Evolutionary conservation across 73 alveolate genomes (phyloP), one percentile per base, ranked within the genome.

Genomic region (Loxodes magnus): DNA sequence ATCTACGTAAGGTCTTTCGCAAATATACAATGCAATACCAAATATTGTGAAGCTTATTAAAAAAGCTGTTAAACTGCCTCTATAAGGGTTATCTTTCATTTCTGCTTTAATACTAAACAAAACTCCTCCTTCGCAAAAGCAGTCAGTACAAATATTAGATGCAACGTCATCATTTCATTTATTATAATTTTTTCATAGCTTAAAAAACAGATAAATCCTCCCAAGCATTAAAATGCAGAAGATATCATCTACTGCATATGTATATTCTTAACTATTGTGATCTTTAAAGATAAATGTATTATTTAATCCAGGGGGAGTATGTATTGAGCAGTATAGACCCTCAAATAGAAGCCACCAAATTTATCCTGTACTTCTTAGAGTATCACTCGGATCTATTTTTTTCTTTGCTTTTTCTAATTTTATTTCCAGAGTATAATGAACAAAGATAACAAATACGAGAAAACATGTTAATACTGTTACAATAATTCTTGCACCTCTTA

Each of bases 101-200:
- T 64, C 83, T 19, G 91, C 79, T 49, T 79, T 78, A 27, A 74
- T 70, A 6, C 92, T 75, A 56, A 84, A 84, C 37, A 68, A 56
- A 35, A 80, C 54, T 23, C 89, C 86, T 15, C 87, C 83, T 30
- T 71, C 46, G 33, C 86, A 73, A 37, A 69, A 73, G 42, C 90
- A 70, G 58, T 78, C 93, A 35, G 65, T 73, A 38, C 96, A 84
- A 20, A 84, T 84, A 28, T 66, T 65, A 1, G 74, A 73, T 7
- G 90, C 89, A 41, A 70, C 56, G 6, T 64, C 89, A 20, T 70
- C 78, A 26, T 78, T 72, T 92, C 96, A 84, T 43, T 65, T 73
- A 23, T 92, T 73, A 36, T 78, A 84, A 58, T 78, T 58, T n/a
- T 84, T 84, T 67, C 66, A 84, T 30, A 43, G 66, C 63, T 84